A percentile compares a stretch with the other conserved stretches of the same genome.
phyloP scores from a whole-genome alignment of 23 red algal species.

The Pyropia yezoensis region DNA sequence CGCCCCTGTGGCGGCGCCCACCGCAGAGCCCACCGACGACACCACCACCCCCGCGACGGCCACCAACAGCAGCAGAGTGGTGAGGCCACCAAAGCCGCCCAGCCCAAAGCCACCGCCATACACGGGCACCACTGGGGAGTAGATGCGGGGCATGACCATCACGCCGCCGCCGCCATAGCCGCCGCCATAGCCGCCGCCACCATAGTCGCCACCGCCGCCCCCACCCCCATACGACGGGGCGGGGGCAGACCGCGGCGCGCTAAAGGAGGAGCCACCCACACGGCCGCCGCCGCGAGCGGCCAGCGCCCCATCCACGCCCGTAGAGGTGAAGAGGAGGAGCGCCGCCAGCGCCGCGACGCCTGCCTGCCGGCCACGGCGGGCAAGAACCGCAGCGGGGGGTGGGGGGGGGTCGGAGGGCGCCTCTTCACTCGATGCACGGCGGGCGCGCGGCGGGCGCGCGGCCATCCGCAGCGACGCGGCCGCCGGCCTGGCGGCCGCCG shows the following conservation, averaged over 20 bases:
- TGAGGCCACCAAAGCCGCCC: conserved; percentile 16
- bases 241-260: conserved; percentile 1
- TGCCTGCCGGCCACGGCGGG: too few species aligned
- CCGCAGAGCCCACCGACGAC: not conserved
- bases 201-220: conserved; percentile 38
- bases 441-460: too few species aligned
- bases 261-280: conserved; percentile 71
- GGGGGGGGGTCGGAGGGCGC: too few species aligned
- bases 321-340: not conserved
- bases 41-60: conserved; percentile 14
- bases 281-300: conserved; percentile 62
- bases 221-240: conserved; percentile 20
- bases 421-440: too few species aligned
- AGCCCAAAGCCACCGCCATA: conserved; percentile 34
- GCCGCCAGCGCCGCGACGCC: too few species aligned
- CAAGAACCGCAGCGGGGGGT: too few species aligned
- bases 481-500: too few species aligned
- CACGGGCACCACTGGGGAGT: conserved; percentile 9
- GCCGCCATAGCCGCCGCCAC: conserved; percentile 1
- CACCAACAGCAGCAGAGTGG: conserved; percentile 14
- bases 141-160: conserved; percentile 1
- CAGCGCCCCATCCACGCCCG: conserved; percentile 9
- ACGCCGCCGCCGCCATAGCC: too few species aligned
- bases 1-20: too few species aligned
- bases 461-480: too few species aligned